Base-by-base conservation (phyloP, 768 basidiomycete species). In the Mycena latifolia region DNA sequence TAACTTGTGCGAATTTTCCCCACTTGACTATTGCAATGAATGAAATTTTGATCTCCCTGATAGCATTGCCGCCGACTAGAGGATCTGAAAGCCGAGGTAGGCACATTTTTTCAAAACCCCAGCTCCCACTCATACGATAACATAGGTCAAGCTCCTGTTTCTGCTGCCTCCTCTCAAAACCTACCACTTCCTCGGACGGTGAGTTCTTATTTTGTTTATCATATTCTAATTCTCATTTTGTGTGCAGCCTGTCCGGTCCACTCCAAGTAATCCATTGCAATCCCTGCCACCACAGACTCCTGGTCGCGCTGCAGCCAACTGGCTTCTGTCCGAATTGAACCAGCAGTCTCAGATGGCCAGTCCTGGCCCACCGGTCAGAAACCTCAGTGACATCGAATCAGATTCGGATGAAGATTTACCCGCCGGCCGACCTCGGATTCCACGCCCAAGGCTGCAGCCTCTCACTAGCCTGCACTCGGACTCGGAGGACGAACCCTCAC, bases 251-350 rank as follows among this genome's bases (percentile, higher is more conserved):
- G 39, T 43, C 25, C 54, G 39, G 24, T n/a, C n/a, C n/a, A n/a
- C n/a, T n/a, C 37, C 54, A 18, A 55, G 28, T 25, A 55, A 33
- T 55, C 39, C 54, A 35, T 55, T n/a, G n/a, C n/a, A n/a, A n/a
- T n/a, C n/a, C n/a, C n/a, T 56, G 28, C 55, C 55, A 56, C 55
- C 41, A 43, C 55, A 56, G 43, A 56, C 55, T 17, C 55, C 55
- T 45, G 55, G 55, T 56, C 55, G 31, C 43, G 28, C 27, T 56
- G 55, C 55, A 45, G 55, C 55, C 45, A 46, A 56, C 55, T 43
- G 55, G 43, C 55, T 56, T 46, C 33, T 56, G 25, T 28, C 43
- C 28, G 43, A 46, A 37, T 56, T 56, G 43, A 56, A 56, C 55
- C 43, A 46, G 24, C 55, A 56, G 28, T 29, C 55, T 45, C 55